Base-by-base conservation (phyloP, 202 grass and related monocot species). In the Digitaria exilis region DNA sequence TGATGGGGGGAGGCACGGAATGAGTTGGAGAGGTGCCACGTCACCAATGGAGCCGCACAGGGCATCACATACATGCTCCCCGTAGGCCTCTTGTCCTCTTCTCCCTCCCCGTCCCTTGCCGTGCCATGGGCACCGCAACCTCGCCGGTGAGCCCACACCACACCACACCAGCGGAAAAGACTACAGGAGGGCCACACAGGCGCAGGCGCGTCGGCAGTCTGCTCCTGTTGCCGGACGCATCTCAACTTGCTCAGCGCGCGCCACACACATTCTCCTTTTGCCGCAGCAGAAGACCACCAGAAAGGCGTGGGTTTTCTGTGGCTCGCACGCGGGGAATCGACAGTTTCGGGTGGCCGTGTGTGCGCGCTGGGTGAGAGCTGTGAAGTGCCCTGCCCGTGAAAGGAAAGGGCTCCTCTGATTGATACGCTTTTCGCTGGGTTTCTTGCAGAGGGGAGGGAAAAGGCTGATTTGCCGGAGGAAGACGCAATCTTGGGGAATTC, bases 21-120 rank as follows among this genome's bases (percentile, higher is more conserved):
- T 70, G 86, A 91, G 52, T 93, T 61, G 51, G n/a, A n/a, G 64
- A 85, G 50, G 80, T 93, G n/a, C 88, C 93, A n/a, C n/a, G n/a
- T n/a, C n/a, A 93, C 90, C 84, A 32, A 69, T 56, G 64, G 78
- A 26, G 46, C 51, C 42, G 83, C 79, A 78, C 82, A 69, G 63
- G 35, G 84, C 76, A 74, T 84, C 86, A 73, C 80, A n/a, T n/a
- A n/a, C n/a, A 87, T 92, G 87, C 79, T 73, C 17, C 74, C 76
- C 9, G 65, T 32, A 67, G 61, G 52, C 57, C 29, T 30, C 46
- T 48, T 41, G 66, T 75, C 84, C 37, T 82, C 60, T 55, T 44
- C 48, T n/a, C n/a, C n/a, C 51, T 51, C 73, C 19, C 50, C 52
- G 31, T 64, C 55, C 19, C 31, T n/a, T n/a, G n/a, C n/a, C n/a